phyloP scores from a whole-genome alignment of 1,284 basidiomycete species.

The Leccinum angustisporum region DNA sequence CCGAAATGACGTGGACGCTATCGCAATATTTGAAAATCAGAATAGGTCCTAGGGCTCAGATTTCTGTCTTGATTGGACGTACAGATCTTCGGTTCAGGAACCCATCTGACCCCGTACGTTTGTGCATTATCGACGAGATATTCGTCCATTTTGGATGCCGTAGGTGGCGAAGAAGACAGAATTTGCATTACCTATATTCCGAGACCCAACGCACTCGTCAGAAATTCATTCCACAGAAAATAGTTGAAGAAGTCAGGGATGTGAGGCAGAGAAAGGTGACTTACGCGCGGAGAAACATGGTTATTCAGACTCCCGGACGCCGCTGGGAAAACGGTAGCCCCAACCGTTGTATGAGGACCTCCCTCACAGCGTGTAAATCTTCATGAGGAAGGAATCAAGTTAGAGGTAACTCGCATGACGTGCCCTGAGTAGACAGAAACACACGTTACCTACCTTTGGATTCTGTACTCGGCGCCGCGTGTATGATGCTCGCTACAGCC shows the following conservation, averaged over 20 bases:
- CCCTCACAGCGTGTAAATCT: constrained; percentile 60
- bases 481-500: constrained; percentile 66
- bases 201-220: constrained; percentile 3
- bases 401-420: constrained; percentile 1
- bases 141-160: constrained; percentile 53
- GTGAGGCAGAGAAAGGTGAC: constrained; percentile 12
- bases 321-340: constrained; percentile 57
- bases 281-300: constrained; percentile 54
- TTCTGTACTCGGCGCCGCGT: constrained; percentile 54
- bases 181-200: constrained; percentile 48
- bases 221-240: not conserved
- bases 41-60: not conserved
- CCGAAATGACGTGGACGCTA: constrained; percentile 56
- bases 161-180: constrained; percentile 51
- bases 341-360: constrained; percentile 53
- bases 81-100: constrained; percentile 67
- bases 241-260: not conserved
- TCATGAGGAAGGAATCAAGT: constrained; percentile 1
- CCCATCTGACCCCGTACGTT: constrained; percentile 58
- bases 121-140: constrained; percentile 56
- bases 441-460: constrained; percentile 49
- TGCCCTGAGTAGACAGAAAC: not conserved
- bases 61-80: constrained; percentile 24
- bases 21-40: not conserved
- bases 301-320: constrained; percentile 51